Conservation (phyloP, 371 early-diverging fungal species). For the Mucor irregularis region DNA sequence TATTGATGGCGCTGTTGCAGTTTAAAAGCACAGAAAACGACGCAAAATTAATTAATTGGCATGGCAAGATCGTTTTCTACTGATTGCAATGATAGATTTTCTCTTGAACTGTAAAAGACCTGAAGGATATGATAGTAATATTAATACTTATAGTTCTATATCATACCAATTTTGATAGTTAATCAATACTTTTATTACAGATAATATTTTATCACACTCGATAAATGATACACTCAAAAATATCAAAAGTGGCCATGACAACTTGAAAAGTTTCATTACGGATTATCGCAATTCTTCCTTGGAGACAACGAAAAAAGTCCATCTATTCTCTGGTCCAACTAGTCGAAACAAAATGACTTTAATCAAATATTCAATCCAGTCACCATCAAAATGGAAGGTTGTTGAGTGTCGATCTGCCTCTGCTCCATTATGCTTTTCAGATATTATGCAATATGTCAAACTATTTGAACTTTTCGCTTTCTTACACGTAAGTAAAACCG, state of each 20-base stretch:
- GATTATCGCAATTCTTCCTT: slow-evolving; percentile 9
- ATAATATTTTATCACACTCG: background rate
- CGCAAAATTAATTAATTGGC: too few relatives aligned
- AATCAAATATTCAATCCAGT: slow-evolving; percentile 6
- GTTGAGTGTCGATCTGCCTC: slow-evolving; percentile 17
- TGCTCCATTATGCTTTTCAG: slow-evolving; percentile 7
- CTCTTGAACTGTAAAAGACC: slow-evolving; percentile 9
- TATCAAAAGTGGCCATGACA: slow-evolving; percentile 11
- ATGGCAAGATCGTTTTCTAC: too few relatives aligned
- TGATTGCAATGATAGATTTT: slow-evolving; percentile 16
- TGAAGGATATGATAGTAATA: slow-evolving; percentile 5
- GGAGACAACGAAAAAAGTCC: slow-evolving; percentile 3
- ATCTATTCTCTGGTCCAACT: slow-evolving; percentile 5
- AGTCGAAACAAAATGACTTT: slow-evolving; percentile 21
- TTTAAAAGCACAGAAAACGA: too few relatives aligned
- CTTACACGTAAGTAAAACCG: slow-evolving; percentile 4
- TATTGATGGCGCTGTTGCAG: too few relatives aligned
- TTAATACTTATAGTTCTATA: background rate
- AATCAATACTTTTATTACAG: background rate
- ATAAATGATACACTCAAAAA: slow-evolving; percentile 18
- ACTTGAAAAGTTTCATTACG: slow-evolving; percentile 1
- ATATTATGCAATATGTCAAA: slow-evolving; percentile 8
- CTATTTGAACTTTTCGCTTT: slow-evolving; percentile 17
- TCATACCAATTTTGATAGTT: background rate
- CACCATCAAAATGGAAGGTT: slow-evolving; percentile 9